Base-by-base conservation (phyloP, 495 filamentous ascomycete genomes). In the Neurospora cerealis region DNA sequence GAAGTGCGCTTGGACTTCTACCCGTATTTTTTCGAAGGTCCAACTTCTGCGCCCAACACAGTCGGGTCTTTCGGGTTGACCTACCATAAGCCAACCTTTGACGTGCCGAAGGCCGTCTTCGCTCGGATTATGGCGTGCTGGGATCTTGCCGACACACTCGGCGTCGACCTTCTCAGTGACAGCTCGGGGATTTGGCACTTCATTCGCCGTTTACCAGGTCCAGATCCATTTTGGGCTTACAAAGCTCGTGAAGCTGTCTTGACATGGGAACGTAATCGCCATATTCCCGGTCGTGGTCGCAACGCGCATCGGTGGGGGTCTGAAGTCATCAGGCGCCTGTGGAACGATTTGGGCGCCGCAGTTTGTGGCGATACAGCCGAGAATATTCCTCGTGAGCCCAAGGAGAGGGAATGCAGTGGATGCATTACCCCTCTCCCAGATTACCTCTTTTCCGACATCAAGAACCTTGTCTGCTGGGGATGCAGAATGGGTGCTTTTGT, bases 141-240 rank as follows among this genome's bases (percentile, higher is more conserved):
- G 38, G 10, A 44, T 2, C 19, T 70, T 5, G 77, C 78, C 2
- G 15, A 62, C 4, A 19, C 46, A 5, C 69, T 80, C 11, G 77
- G 77, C 2, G 77, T 81, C 75, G 79, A 81, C 19, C 38, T 80
- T 40, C 7, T 79, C 7, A 74, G 77, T 73, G 77, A 79, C 13
- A 71, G 75, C 66, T 78, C 77, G 0, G 74, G 76, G 0, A 75
- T 80, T 60, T 81, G 74, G 73, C 48, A 69, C 48, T 81, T 80
- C 41, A 60, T 81, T 2, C 69, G 75, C 21, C 74, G 72, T 13
- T 69, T 81, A 2, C 79, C 79, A 0, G 79, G 79, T 5, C 76
- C 77, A 0, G 76, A 80, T 46, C 9, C n/a, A 1, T 73, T 80
- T 15, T 81, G 79, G 79, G 75, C 77, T 0, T 13, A 75, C 39